Evolutionary conservation across 768 basidiomycete genomes (phyloP), one percentile per base, ranked within the genome.

Genomic region (Leccinum olivaceopallidum): DNA sequence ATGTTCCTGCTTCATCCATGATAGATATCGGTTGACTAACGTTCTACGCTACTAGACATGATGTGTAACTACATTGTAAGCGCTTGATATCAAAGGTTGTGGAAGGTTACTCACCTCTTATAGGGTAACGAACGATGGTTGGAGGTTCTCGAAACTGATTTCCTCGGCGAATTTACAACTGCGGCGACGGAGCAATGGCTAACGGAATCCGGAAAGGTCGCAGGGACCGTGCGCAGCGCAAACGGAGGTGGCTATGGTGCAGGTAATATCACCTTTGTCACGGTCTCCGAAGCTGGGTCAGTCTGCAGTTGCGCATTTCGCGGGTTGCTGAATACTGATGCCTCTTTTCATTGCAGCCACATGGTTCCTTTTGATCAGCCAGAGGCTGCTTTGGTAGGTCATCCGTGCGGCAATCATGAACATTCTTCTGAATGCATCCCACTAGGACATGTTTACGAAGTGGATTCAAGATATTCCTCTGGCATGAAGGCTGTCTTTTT

Each of bases 361-460:
- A 90, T 94, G 93, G 92, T 92, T 8, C 94, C 94, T 5, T 87
- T 82, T 69, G 93, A 98, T 74, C 93, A 95, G 69, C 90, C 94
- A 2, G 90, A 92, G 68, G 94, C 87, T 44, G 85, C 94, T 50
- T 76, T 94, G 71, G 93, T 89, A 67, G 53, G 86, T 70, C 32
- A 6, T 60, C 44, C 32, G 8, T 8, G 2, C 1, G 39, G 2
- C 13, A 14, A 5, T n/a, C 30, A 9, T 49, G 34, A 55, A 59
- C 16, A 8, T 37, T 9, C 32, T 32, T 26, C 53, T 48, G 12
- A 60, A 22, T 28, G 30, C 50, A 48, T 44, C 53, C 30, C 52
- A 60, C 39, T 61, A 87, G 86, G 85, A 87, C 65, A 69, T 87
- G 69, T 78, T 88, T 71, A 80, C 80, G 13, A 79, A 81, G 59